Base-by-base conservation (phyloP, 1,284 basidiomycete species). In the Phlebopus sp. region DNA sequence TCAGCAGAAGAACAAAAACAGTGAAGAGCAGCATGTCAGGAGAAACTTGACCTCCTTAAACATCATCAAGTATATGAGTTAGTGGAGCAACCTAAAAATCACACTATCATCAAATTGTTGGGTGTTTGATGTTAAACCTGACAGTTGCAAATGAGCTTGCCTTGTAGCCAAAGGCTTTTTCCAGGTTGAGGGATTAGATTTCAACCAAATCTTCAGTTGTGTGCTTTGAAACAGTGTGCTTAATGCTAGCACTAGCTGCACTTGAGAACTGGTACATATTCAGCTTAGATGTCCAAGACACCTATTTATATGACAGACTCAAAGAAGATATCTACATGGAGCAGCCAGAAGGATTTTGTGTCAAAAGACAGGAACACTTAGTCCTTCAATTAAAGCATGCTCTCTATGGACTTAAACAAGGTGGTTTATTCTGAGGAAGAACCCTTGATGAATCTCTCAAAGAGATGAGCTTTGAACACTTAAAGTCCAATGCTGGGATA, bases 231-330 rank as follows among this genome's bases (percentile, higher is more conserved):
- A 23, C 21, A 23, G 6, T 23, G 21, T 25, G 25, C 21, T 42
- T 27, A 1, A 2, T 47, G 2, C 23, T 58, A 4, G 47, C 51
- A 0, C 37, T 60, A 2, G 61, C 66, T 11, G 63, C n/a, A n/a
- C 62, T 0, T 39, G 56, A 1, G 31, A 65, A 19, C 37, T 72
- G 71, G 62, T 65, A 71, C n/a, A 44, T 71, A 1, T 58, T 67
- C 21, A 71, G 75, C 36, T 58, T 75, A 3, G 72, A 82, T 49
- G 60, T 80, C 37, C 73, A 75, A 31, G 74, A 68, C 0, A 75
- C 76, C 0, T 80, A 71, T 52, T 60, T 76, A 0, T 69, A 75
- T 54, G 72, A 71, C 1, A 35, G 60, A 0, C 61, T 80, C 0
- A 47, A 59, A 4, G 59, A 72, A 1, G 70, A 75, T 39, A 58